These are phyloP conservation scores for Triticum monococcum DNA, from an alignment of 176 grass and related monocot genomes.

Conservation along the genomic window DNA sequence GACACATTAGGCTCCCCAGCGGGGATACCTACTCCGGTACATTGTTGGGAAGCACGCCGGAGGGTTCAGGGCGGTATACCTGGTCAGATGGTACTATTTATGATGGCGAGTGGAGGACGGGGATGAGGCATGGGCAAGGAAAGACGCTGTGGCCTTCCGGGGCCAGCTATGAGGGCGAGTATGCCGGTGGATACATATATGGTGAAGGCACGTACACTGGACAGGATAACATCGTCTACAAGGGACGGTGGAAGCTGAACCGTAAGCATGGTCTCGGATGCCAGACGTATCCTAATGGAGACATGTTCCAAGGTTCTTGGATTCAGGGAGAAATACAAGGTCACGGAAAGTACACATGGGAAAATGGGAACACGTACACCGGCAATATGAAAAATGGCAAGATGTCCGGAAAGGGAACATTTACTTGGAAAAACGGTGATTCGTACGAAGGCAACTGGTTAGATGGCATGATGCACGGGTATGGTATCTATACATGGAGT, in stretches of 20 bases:
- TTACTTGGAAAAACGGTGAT: conserved; percentile 93
- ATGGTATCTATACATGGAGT: conserved; percentile 84
- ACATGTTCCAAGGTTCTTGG: conserved; percentile 89
- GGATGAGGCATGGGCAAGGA: conserved; percentile 85
- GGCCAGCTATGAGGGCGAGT: conserved; percentile 70
- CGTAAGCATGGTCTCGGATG: conserved; percentile 80
- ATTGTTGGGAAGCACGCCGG: conserved; percentile 63
- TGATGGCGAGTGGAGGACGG: conserved; percentile 78
- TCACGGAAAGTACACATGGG: conserved; percentile 83
- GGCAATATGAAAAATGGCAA: conserved; percentile 88
- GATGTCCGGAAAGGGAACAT: conserved; percentile 87
- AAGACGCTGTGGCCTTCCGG: conserved; percentile 69
- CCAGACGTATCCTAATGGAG: conserved; percentile 79
- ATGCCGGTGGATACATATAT: conserved; percentile 78
- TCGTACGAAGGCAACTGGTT: conserved; percentile 92
- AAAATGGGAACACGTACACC: conserved; percentile 68
- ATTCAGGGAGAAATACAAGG: conserved; percentile 88
- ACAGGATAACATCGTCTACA: conserved; percentile 59
- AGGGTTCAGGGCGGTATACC: conserved; percentile 71
- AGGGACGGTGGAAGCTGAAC: conserved; percentile 87
- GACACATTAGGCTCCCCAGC: conserved; percentile 55
- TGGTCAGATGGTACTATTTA: conserved; percentile 85
- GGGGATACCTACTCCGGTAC: conserved; percentile 74
- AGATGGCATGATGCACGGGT: conserved; percentile 86
- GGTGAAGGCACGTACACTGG: conserved; percentile 71